phyloP scores from a whole-genome alignment of 768 basidiomycete genomes.

The Boletellus ananas region DNA sequence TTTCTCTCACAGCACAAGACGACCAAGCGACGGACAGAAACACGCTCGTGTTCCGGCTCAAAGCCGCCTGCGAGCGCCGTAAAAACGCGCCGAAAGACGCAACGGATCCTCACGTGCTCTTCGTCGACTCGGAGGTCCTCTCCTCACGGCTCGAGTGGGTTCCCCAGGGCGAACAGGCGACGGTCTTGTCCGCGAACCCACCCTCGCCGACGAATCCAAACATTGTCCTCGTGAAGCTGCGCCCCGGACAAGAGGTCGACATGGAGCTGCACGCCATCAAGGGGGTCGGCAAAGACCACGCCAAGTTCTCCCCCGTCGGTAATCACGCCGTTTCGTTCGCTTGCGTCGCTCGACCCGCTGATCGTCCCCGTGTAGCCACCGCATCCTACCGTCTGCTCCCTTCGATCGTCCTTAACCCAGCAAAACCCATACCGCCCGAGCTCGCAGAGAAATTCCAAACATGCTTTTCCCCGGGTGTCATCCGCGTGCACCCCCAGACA shows the following conservation, averaged over 20 bases:
- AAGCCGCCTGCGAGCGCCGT: slow-evolving; percentile 61
- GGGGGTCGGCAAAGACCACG: slow-evolving; percentile 90
- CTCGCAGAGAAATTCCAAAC: slow-evolving; percentile 76
- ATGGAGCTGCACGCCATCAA: slow-evolving; percentile 90
- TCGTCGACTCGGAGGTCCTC: slow-evolving; percentile 64
- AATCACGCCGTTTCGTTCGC: slow-evolving; percentile 19
- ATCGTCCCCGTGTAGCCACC: slow-evolving; percentile 55
- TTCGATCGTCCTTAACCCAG: slow-evolving; percentile 64
- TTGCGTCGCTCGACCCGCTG: neutral
- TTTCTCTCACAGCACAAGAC: slow-evolving; percentile 31
- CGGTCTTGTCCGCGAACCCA: slow-evolving; percentile 47
- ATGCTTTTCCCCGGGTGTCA: slow-evolving; percentile 85
- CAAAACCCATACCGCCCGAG: slow-evolving; percentile 72
- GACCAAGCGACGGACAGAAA: slow-evolving; percentile 81
- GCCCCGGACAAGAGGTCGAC: slow-evolving; percentile 86
- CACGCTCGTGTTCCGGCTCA: slow-evolving; percentile 83
- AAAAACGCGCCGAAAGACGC: slow-evolving; percentile 49
- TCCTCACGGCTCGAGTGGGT: slow-evolving; percentile 71
- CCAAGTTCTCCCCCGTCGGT: slow-evolving; percentile 97
- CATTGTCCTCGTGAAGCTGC: slow-evolving; percentile 86
- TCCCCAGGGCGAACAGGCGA: slow-evolving; percentile 77
- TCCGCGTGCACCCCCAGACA: slow-evolving; percentile 56
- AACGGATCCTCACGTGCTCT: slow-evolving; percentile 60
- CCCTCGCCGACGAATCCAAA: slow-evolving; percentile 73
- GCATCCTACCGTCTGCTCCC: slow-evolving; percentile 94